Conservation (phyloP, 148 eudicot species). For the Arctostaphylos glauca region DNA sequence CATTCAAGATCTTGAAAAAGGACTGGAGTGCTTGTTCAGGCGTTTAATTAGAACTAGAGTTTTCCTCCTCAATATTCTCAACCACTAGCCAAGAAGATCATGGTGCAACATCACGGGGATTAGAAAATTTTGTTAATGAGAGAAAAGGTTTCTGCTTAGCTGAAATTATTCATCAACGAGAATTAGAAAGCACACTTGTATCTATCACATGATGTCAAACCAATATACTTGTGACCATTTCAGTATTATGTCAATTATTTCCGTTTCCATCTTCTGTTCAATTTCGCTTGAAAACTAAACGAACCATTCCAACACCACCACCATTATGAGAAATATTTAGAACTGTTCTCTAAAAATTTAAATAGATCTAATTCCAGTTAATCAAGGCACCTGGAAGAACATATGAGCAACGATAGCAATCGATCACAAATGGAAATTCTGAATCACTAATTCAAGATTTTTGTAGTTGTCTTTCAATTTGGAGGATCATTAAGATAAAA, state of each 20-base stretch:
- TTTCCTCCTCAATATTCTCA: slow-evolving; percentile 29
- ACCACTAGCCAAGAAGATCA: slow-evolving; percentile 11
- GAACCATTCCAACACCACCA: neutral
- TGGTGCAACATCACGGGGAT: neutral
- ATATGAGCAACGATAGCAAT: too few species aligned
- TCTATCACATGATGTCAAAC: neutral
- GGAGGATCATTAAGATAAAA: too few species aligned
- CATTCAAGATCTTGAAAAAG: slow-evolving; percentile 24
- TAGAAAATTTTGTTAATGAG: neutral
- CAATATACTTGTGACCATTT: neutral
- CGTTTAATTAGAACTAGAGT: slow-evolving; percentile 30
- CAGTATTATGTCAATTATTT: neutral
- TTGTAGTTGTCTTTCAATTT: too few species aligned
- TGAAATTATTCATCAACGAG: slow-evolving; percentile 6
- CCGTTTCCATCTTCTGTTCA: neutral
- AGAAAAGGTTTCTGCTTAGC: slow-evolving; percentile 16
- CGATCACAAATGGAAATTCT: too few species aligned
- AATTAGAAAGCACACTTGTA: neutral
- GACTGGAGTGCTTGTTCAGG: slow-evolving; percentile 24
- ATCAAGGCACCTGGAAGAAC: too few species aligned
- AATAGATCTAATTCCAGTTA: too few species aligned
- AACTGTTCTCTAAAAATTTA: too few species aligned
- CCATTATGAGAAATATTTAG: neutral
- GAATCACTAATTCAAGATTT: too few species aligned
- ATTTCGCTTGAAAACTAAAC: neutral